Evolutionary conservation across 2,329 filamentous ascomycete species (phyloP).

Genomic region (Claviceps arundinis): DNA sequence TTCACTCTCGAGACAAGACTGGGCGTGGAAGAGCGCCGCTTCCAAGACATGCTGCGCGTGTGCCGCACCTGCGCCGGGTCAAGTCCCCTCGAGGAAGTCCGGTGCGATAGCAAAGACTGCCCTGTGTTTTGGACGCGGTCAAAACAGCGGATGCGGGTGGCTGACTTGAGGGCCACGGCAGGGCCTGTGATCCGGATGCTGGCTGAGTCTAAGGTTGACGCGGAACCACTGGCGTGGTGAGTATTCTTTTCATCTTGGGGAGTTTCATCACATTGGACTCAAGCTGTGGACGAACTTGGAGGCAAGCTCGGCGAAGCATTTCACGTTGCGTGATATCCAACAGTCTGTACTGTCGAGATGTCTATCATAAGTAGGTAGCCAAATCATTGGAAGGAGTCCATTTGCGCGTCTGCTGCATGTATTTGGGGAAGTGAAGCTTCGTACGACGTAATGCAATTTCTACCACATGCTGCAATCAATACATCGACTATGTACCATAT

Average conservation of each 20-base stretch:
- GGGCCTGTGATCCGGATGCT: slow-evolving; percentile 21
- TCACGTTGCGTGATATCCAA: too few species aligned
- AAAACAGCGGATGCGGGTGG: slow-evolving; percentile 41
- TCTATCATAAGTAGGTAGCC: too few species aligned
- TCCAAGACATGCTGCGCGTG: slow-evolving; percentile 50
- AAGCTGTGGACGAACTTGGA: too few species aligned
- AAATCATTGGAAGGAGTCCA: too few species aligned
- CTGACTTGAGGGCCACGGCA: slow-evolving; percentile 22
- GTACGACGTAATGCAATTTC: too few species aligned
- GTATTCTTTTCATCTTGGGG: background rate
- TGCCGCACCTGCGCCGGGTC: slow-evolving; percentile 72
- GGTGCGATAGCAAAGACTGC: slow-evolving; percentile 83
- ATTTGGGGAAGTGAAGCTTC: too few species aligned
- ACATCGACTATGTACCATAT: too few species aligned
- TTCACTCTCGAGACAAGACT: slow-evolving; percentile 50
- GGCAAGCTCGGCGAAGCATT: too few species aligned
- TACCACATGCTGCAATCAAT: too few species aligned
- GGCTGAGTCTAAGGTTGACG: slow-evolving; percentile 13
- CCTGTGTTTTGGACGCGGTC: slow-evolving; percentile 76
- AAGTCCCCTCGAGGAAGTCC: slow-evolving; percentile 61
- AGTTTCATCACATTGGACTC: too few species aligned
- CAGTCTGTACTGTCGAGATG: too few species aligned
- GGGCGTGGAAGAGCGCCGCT: slow-evolving; percentile 47
- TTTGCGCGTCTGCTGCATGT: too few species aligned
- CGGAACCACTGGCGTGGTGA: slow-evolving; percentile 22